Base-by-base conservation (phyloP, 2,329 filamentous ascomycete species). In the Clarireedia paspali region DNA sequence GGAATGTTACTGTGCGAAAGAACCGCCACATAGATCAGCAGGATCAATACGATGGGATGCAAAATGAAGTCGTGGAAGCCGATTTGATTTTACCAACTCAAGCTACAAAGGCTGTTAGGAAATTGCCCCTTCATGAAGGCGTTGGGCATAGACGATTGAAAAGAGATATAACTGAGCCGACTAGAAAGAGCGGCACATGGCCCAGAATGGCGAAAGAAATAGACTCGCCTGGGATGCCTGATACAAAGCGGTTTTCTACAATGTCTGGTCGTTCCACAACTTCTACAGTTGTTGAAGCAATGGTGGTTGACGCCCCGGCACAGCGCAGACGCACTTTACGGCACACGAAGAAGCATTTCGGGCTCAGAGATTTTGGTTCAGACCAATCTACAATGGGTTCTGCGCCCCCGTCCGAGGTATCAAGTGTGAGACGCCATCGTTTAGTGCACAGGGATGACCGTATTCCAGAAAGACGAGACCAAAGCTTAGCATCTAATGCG, bases 251-350 rank as follows among this genome's bases (percentile, higher is more conserved):
- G 39, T 73, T 76, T 24, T 84, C 82, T 6, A 73, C 73, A 12
- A 74, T 80, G 64, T 84, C 81, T 6, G 75, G 74, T 2, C 77
- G 72, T 56, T 84, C 81, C 17, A 75, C 73, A 0, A 71, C 74
- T 2, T 83, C 82, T 15, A 80, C 80, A 0, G 73, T 83, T n/a
- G 74, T 84, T 9, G 81, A 81, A 64, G 81, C 80, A 4, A 73
- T 82, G 47, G 68, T 84, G 38, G 72, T 84, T n/a, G 77, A 81
- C 44, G 70, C 71, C 1, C 69, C 72, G 34, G 74, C 75, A 14
- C 75, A 73, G 51, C 59, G 74, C 47, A 75, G 72, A 55, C 77
- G 77, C 63, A 85, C 81, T 6, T 68, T 87, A 57, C 77, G 83
- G 4, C 83, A 86, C 66, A 77, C 83, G 10, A 79, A 75, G 61